A percentile compares a stretch with the other conserved stretches of the same genome.
These are phyloP conservation scores for Wickerhamiella allomyrinae DNA, from an alignment of 805 yeast genomes.

Conservation along the genomic window DNA sequence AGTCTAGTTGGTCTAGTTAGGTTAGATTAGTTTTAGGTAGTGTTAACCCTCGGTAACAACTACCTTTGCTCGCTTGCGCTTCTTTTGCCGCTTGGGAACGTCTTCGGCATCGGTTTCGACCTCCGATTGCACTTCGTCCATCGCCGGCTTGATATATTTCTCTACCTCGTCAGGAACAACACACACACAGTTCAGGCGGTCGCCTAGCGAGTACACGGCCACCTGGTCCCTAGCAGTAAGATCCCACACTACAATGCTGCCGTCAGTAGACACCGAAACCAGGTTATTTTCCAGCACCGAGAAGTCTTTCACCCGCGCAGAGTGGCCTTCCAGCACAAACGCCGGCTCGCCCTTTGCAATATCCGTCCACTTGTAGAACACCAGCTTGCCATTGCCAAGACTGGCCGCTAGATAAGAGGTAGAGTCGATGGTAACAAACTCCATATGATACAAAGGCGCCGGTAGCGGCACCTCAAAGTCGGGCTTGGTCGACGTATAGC, in stretches of 20 bases:
- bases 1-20: too few relatives aligned
- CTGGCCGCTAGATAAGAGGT: constrained; percentile 52
- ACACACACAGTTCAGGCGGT: constrained; percentile 75
- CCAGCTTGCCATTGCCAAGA: constrained; percentile 54
- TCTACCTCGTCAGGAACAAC: constrained; percentile 63
- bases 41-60: constrained; percentile 7
- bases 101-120: constrained; percentile 20
- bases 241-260: constrained; percentile 86
- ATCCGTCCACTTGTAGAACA: constrained; percentile 33
- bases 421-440: constrained; percentile 33
- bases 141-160: constrained; percentile 45
- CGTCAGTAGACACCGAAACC: constrained; percentile 83
- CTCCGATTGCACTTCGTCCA: constrained; percentile 53
- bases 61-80: constrained; percentile 19
- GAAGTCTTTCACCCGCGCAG: constrained; percentile 73
- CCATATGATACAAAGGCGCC: constrained; percentile 54
- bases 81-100: constrained; percentile 13
- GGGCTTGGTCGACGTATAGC: constrained; percentile 40
- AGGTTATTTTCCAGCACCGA: constrained; percentile 39
- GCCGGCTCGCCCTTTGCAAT: constrained; percentile 21
- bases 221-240: constrained; percentile 53
- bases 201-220: constrained; percentile 84
- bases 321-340: constrained; percentile 62
- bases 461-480: constrained; percentile 29
- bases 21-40: too few relatives aligned